A percentile compares a stretch with the other conserved stretches of the same genome.
Conservation (phyloP, 768 basidiomycete genomes). For the Crassisporium funariophilum region DNA sequence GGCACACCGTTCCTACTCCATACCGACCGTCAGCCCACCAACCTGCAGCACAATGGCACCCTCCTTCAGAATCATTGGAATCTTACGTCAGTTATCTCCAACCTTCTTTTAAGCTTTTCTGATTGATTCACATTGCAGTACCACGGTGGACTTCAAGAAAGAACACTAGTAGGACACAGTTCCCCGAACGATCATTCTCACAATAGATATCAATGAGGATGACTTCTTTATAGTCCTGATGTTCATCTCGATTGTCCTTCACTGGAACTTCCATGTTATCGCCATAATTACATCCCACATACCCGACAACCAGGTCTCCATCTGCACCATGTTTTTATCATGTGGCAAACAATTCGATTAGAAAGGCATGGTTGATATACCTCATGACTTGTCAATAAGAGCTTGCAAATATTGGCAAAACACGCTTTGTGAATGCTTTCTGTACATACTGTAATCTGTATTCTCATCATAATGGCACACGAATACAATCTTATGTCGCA, state of each 20-base stretch:
- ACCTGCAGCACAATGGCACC: constrained; percentile 54
- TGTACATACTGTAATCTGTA: too few species aligned
- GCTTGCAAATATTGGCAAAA: too few species aligned
- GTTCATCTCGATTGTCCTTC: constrained; percentile 4
- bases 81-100: constrained; percentile 55
- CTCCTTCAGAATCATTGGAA: constrained; percentile 59
- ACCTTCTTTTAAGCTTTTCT: constrained; percentile 8
- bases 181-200: constrained; percentile 39
- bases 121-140: constrained; percentile 17
- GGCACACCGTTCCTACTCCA: constrained; percentile 39
- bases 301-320: constrained; percentile 4
- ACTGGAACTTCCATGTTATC: constrained; percentile 10
- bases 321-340: too few species aligned
- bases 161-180: constrained; percentile 39
- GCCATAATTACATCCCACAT: constrained; percentile 10
- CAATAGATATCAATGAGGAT: constrained; percentile 44
- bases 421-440: too few species aligned
- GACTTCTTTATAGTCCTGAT: constrained; percentile 8
- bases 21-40: constrained; percentile 56
- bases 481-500: too few species aligned
- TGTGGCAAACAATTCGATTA: constrained; percentile 10
- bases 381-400: constrained; percentile 9
- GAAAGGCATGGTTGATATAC: constrained; percentile 7
- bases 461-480: too few species aligned
- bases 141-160: constrained; percentile 31